Conservation (phyloP, 2,329 filamentous ascomycete genomes). For the Stachybotrys elegans region DNA sequence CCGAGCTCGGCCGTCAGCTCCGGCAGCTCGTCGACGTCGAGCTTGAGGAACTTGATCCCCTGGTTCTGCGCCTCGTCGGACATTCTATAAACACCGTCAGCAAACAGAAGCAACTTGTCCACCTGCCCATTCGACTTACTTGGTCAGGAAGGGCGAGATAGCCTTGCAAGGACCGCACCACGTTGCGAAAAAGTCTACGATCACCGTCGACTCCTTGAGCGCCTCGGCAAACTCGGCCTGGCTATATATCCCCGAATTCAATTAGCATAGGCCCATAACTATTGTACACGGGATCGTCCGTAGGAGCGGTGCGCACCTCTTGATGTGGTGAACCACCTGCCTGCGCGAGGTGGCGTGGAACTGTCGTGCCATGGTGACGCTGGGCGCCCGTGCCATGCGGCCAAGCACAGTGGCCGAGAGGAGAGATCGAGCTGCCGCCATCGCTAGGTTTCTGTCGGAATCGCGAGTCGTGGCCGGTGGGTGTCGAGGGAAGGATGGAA, state of each 20-base stretch:
- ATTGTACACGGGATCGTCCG: too few relatives aligned
- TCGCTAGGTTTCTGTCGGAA: too few relatives aligned
- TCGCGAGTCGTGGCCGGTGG: too few relatives aligned
- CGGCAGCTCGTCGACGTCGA: constrained; percentile 81
- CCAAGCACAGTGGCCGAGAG: constrained; percentile 7
- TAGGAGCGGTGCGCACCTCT: constrained; percentile 23
- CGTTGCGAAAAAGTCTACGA: constrained; percentile 58
- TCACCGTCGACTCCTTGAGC: constrained; percentile 57
- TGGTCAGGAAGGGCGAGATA: constrained; percentile 66
- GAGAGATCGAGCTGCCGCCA: background rate
- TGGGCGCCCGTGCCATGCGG: constrained; percentile 7
- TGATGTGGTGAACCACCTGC: constrained; percentile 40
- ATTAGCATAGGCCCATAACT: too few relatives aligned
- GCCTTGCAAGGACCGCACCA: constrained; percentile 97
- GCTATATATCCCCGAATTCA: constrained; percentile 3
- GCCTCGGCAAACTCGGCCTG: constrained; percentile 36
- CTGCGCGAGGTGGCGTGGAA: constrained; percentile 34
- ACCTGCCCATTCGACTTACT: constrained; percentile 21
- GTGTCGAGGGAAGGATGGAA: too few relatives aligned
- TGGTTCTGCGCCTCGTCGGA: constrained; percentile 43
- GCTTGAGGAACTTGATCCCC: constrained; percentile 72
- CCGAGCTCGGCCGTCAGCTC: constrained; percentile 72
- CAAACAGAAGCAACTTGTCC: too few relatives aligned
- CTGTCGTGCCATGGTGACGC: constrained; percentile 10
- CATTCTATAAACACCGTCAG: too few relatives aligned